phyloP scores from a whole-genome alignment of 192 early-diverging fungal species.

The Rhizoclosmatium sp. region DNA sequence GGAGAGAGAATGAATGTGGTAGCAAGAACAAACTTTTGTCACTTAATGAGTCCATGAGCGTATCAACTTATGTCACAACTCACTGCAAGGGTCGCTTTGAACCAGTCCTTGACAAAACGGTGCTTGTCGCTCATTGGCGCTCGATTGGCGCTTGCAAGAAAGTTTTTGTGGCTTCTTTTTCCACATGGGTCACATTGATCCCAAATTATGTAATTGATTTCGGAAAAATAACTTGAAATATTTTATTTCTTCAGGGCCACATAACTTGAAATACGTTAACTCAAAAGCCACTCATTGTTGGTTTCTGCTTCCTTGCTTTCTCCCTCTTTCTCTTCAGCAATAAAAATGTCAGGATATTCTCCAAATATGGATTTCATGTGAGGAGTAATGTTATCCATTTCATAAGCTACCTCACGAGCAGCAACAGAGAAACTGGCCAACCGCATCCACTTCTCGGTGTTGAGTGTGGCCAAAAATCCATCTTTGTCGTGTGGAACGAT shows the following conservation, averaged over 20 bases:
- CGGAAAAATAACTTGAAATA: too few relatives aligned
- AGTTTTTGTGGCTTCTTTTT: too few relatives aligned
- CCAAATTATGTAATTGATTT: too few relatives aligned
- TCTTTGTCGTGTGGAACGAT: slow-evolving; percentile 3
- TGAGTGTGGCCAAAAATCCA: slow-evolving; percentile 1
- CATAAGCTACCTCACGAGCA: slow-evolving; percentile 15
- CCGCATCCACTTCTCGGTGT: slow-evolving; percentile 22
- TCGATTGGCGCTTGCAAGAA: too few relatives aligned
- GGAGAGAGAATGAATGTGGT: slow-evolving; percentile 34
- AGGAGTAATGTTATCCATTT: slow-evolving; percentile 13
- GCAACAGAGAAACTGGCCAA: slow-evolving; percentile 11
- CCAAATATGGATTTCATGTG: slow-evolving; percentile 30
- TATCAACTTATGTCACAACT: neutral
- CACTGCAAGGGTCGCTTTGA: slow-evolving; percentile 24
- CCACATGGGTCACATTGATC: too few relatives aligned
- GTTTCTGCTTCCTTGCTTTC: neutral
- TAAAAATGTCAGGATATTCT: slow-evolving; percentile 21
- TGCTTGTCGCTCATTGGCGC: too few relatives aligned
- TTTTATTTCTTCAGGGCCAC: too few relatives aligned
- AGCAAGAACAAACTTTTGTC: slow-evolving; percentile 12
- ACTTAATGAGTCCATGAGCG: too few relatives aligned
- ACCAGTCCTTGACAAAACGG: slow-evolving; percentile 17
- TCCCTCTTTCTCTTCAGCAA: neutral
- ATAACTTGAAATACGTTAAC: too few relatives aligned
- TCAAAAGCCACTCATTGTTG: too few relatives aligned